A percentile compares a stretch with the other conserved stretches of the same genome.
These are phyloP conservation scores for Aspergillus affinis DNA, from an alignment of 495 filamentous ascomycete species.

Conservation along the genomic window DNA sequence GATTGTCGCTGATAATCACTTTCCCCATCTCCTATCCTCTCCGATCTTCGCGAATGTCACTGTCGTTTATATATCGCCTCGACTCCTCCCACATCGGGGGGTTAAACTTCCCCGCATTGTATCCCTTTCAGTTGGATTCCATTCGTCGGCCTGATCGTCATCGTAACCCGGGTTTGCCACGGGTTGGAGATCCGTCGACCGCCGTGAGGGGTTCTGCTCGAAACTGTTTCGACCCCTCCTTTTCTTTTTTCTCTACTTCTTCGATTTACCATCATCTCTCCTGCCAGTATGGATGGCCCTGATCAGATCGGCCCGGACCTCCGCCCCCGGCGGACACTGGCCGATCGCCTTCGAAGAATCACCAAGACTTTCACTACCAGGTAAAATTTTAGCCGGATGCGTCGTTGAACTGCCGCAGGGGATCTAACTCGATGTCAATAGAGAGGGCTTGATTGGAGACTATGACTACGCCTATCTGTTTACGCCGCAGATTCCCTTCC, in stretches of 20 bases:
- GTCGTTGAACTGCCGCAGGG: neutral
- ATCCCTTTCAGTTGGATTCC: neutral
- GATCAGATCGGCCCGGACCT: slow-evolving; percentile 53
- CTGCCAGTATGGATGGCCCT: slow-evolving; percentile 43
- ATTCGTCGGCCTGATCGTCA: neutral
- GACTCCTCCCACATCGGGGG: neutral
- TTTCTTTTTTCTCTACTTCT: neutral
- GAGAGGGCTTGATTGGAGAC: slow-evolving; percentile 73
- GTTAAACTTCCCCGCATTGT: neutral
- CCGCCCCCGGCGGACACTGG: slow-evolving; percentile 38
- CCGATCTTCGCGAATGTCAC: neutral
- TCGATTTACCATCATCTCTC: slow-evolving; percentile 1
- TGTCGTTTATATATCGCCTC: neutral
- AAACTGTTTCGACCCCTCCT: neutral
- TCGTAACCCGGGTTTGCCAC: neutral
- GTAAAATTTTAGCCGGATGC: slow-evolving; percentile 30
- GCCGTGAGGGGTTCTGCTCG: neutral
- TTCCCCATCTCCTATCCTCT: neutral
- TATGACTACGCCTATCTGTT: slow-evolving; percentile 86
- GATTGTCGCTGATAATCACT: slow-evolving; percentile 11
- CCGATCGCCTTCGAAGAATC: slow-evolving; percentile 36
- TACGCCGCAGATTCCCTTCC: slow-evolving; percentile 80
- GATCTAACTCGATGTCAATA: slow-evolving; percentile 36
- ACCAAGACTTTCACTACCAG: slow-evolving; percentile 49
- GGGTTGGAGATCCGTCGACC: neutral